These are phyloP conservation scores for Trypanosoma melophagium DNA, from an alignment of 208 protist genomes.

Conservation along the genomic window DNA sequence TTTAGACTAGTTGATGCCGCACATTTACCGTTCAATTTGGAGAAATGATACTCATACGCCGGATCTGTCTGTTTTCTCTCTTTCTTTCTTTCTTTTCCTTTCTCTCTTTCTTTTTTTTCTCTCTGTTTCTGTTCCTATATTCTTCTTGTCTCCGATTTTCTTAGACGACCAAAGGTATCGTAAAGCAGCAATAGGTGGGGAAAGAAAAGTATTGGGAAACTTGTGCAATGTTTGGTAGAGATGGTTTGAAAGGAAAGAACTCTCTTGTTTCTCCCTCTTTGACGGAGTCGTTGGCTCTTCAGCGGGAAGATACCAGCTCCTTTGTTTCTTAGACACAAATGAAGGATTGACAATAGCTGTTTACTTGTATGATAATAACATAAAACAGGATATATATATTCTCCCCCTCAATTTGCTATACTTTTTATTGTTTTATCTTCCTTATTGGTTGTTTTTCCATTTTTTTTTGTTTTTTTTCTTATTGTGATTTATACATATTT, in stretches of 20 bases:
- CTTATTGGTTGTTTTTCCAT: neutral
- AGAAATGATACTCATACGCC: neutral
- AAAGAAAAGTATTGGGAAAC: conserved; percentile 7
- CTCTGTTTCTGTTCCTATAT: neutral
- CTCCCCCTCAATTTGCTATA: neutral
- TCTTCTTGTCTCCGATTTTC: neutral
- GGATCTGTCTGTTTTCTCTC: neutral
- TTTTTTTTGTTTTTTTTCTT: neutral
- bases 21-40: conserved; percentile 7
- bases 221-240: too few species aligned
- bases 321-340: too few species aligned
- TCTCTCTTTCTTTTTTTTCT: neutral
- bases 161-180: neutral
- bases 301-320: too few species aligned
- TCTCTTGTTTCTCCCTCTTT: too few species aligned
- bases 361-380: too few species aligned
- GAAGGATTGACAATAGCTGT: too few species aligned
- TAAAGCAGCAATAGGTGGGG: neutral
- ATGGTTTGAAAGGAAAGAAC: neutral
- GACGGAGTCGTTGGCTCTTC: too few species aligned
- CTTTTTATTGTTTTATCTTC: neutral
- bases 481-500: neutral
- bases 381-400: neutral
- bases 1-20: conserved; percentile 28
- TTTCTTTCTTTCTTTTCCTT: neutral